These are phyloP conservation scores for Galeopsis tetrahit DNA, from an alignment of 257 asterid species.

Conservation along the genomic window DNA sequence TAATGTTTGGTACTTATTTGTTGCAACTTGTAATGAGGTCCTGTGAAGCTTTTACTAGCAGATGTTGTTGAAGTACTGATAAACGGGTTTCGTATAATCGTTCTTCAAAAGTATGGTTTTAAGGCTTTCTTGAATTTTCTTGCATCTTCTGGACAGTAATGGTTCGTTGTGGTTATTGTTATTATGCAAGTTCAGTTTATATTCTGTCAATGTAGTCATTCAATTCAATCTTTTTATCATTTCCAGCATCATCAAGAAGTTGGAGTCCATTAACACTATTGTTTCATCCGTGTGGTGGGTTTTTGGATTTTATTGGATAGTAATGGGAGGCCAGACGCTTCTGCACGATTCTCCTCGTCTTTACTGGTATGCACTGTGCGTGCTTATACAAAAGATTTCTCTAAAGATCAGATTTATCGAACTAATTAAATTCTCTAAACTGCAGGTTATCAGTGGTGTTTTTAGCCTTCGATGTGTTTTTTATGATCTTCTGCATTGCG, in stretches of 20 bases:
- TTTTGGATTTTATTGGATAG: conserved; percentile 85
- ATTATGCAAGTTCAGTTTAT: not conserved
- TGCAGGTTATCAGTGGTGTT: conserved; percentile 87
- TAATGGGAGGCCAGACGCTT: conserved; percentile 78
- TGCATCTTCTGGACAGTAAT: conserved; percentile 3
- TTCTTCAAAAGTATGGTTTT: not conserved
- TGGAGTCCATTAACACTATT: conserved; percentile 72
- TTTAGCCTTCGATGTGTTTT: conserved; percentile 84
- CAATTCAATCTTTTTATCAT: conserved; percentile 1
- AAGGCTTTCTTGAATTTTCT: not conserved
- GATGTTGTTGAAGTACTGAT: not conserved
- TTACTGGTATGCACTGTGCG: conserved; percentile 62
- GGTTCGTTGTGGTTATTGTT: not conserved
- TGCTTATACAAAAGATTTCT: conserved; percentile 18
- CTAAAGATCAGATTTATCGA: not conserved
- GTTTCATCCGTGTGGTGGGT: conserved; percentile 94
- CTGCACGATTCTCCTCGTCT: conserved; percentile 85
- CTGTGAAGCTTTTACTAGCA: not conserved
- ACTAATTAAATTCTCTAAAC: conserved; percentile 16
- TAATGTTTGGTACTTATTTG: not conserved
- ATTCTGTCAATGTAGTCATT: not conserved
- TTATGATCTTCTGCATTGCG: conserved; percentile 79
- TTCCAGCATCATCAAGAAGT: conserved; percentile 67
- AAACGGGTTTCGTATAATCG: not conserved
- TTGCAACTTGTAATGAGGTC: not conserved